Conservation (phyloP, 2,329 filamentous ascomycete species). For the Colletotrichum siamense region DNA sequence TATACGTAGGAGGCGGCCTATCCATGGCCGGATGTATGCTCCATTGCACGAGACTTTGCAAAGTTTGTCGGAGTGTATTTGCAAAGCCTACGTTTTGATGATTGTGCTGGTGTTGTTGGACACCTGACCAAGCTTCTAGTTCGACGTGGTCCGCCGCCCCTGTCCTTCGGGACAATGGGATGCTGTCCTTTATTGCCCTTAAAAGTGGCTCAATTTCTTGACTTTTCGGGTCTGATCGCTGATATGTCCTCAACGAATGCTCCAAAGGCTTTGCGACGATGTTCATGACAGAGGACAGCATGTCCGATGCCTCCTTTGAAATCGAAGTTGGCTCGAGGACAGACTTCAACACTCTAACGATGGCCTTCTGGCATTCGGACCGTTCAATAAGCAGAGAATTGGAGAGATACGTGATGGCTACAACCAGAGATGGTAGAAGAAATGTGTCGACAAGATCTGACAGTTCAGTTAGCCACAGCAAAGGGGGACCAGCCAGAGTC, state of each 20-base stretch:
- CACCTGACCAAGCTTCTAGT: slow-evolving; percentile 68
- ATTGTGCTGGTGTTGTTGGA: slow-evolving; percentile 26
- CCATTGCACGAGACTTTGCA: slow-evolving; percentile 72
- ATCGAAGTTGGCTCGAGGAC: slow-evolving; percentile 74
- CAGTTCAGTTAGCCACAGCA: slow-evolving; percentile 19
- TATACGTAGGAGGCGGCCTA: slow-evolving; percentile 69
- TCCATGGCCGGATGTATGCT: slow-evolving; percentile 60
- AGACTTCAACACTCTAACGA: slow-evolving; percentile 75
- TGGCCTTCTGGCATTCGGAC: slow-evolving; percentile 66
- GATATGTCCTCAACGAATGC: slow-evolving; percentile 69
- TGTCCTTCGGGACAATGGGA: slow-evolving; percentile 64
- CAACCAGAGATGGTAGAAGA: slow-evolving; percentile 77
- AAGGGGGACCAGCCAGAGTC: not conserved
- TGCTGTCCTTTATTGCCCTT: slow-evolving; percentile 66
- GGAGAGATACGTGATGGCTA: slow-evolving; percentile 74
- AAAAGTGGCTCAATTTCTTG: slow-evolving; percentile 75
- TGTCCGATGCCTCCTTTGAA: slow-evolving; percentile 72
- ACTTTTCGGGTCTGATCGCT: slow-evolving; percentile 69
- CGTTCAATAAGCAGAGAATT: slow-evolving; percentile 73
- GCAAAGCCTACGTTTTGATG: slow-evolving; percentile 61
- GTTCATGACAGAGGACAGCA: slow-evolving; percentile 74
- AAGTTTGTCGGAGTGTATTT: slow-evolving; percentile 62
- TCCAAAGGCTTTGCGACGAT: slow-evolving; percentile 74
- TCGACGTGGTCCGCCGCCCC: slow-evolving; percentile 69
- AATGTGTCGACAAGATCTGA: slow-evolving; percentile 80